Base-by-base conservation (phyloP, 495 filamentous ascomycete genomes). In the Penicillium verhagenii region DNA sequence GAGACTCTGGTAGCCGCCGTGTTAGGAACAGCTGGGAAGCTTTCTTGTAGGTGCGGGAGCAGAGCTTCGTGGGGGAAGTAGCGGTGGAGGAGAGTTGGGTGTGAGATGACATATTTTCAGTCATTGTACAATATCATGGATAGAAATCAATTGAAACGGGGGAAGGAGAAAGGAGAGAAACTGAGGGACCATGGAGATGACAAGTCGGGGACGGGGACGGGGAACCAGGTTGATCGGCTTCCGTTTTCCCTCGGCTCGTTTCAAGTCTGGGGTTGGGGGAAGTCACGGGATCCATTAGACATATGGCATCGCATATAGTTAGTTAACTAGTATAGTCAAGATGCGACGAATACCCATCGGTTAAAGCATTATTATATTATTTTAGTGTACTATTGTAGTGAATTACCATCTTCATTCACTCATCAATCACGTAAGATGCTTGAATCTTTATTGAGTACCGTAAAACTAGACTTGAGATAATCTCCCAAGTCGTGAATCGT, bases 21-120 rank as follows among this genome's bases (percentile, higher is more conserved):
- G 95, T 97, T 37, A 98, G 75, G 71, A 93, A 98, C 6, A 97
- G 83, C 54, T 91, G 87, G 10, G 90, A 91, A 40, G 93, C 89
- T 72, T 93, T 90, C 56, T 92, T 87, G 74, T 96, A 97, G 40
- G 74, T 76, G 55, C 72, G 72, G 47, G 75, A 78, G 66, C 72
- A 78, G 4, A 89, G 80, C 68, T 91, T 92, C 58, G 86, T 80
- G 44, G 84, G 69, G 33, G 78, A 77, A 24, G 80, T 64, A 40
- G 79, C 75, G 29, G 79, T 63, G 50, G 82, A 80, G 50, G 71
- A 72, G 58, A 84, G 71, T 53, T 72, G 70, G 40, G 79, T 78
- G 37, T 67, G 68, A 13, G 73, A 70, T 50, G 73, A 70, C 64
- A 69, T 64, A 46, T 54, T 68, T 67, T 74, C 70, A 53, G 70